phyloP scores from a whole-genome alignment of 2,329 filamentous ascomycete species.

The Xylaria sp. region DNA sequence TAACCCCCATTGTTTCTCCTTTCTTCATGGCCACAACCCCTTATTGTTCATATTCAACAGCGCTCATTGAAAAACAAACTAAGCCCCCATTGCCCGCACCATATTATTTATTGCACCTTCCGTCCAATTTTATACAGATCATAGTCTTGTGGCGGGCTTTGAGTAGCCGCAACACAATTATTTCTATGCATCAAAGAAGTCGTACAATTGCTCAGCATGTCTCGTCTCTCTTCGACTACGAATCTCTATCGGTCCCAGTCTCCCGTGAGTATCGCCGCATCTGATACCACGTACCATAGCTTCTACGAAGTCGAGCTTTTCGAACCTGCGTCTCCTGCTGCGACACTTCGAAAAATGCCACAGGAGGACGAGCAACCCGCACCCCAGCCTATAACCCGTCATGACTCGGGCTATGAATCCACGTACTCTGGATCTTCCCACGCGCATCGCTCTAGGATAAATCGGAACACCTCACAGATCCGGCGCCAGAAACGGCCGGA shows the following conservation, averaged over 20 bases:
- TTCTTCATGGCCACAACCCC: conserved; percentile 25
- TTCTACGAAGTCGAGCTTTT: conserved; percentile 62
- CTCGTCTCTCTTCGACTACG: conserved; percentile 40
- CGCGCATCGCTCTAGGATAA: conserved; percentile 46
- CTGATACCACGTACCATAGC: conserved; percentile 65
- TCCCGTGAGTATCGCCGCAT: conserved; percentile 57
- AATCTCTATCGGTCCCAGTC: conserved; percentile 49
- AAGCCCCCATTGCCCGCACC: neutral
- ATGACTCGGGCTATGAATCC: conserved; percentile 70
- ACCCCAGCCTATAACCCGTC: conserved; percentile 60
- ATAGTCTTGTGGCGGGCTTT: neutral
- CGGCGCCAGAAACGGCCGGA: conserved; percentile 56
- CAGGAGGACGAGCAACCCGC: conserved; percentile 46
- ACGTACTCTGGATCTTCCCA: conserved; percentile 53
- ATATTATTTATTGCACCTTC: neutral
- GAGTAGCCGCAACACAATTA: neutral
- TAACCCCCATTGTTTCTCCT: conserved; percentile 25
- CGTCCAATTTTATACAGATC: neutral
- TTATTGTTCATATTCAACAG: neutral
- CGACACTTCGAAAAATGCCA: conserved; percentile 30
- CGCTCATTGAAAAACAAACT: conserved; percentile 23
- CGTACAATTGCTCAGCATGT: conserved; percentile 40
- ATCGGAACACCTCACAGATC: conserved; percentile 46
- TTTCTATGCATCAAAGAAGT: conserved; percentile 30
- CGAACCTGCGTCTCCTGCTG: conserved; percentile 52